Percentiles rank a stretch among this genome's conserved stretches.
Evolutionary conservation across 495 filamentous ascomycete species (phyloP).

Genomic region (Delitschia confertaspora): DNA sequence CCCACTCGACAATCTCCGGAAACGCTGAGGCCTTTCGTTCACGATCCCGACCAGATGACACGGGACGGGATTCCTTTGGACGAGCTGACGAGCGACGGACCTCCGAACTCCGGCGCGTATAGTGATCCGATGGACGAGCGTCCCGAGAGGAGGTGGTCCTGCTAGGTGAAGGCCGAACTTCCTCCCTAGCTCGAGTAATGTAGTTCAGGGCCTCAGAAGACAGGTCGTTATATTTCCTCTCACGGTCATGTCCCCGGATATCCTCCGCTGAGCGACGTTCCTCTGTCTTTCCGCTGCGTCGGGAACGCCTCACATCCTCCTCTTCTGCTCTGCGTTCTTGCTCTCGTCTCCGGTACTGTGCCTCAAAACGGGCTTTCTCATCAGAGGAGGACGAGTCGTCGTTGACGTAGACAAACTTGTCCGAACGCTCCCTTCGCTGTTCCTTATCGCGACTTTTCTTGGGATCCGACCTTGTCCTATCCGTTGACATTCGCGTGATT

Average conservation of each 20-base stretch:
- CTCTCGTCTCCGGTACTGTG: slow-evolving; percentile 16
- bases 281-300: too few relatives aligned
- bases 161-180: slow-evolving; percentile 16
- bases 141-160: slow-evolving; percentile 21
- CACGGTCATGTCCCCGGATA: slow-evolving; percentile 3
- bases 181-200: slow-evolving; percentile 13
- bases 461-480: slow-evolving; percentile 24
- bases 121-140: slow-evolving; percentile 11
- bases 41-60: slow-evolving; percentile 18
- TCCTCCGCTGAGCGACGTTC: slow-evolving; percentile 16
- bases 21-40: slow-evolving; percentile 19
- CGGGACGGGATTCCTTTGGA: slow-evolving; percentile 15
- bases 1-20: slow-evolving; percentile 30
- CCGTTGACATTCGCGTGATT: slow-evolving; percentile 12
- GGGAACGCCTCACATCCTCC: slow-evolving; percentile 15
- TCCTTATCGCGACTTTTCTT: slow-evolving; percentile 26
- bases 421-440: slow-evolving; percentile 19
- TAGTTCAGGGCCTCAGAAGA: slow-evolving; percentile 11
- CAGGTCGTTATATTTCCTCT: slow-evolving; percentile 14
- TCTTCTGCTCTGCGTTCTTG: slow-evolving; percentile 6
- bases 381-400: slow-evolving; percentile 22
- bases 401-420: slow-evolving; percentile 17
- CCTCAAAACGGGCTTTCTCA: slow-evolving; percentile 8
- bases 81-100: slow-evolving; percentile 25
- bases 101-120: slow-evolving; percentile 11